Conservation (phyloP, 2,329 filamentous ascomycete species). For the Monosporascus sp. region DNA sequence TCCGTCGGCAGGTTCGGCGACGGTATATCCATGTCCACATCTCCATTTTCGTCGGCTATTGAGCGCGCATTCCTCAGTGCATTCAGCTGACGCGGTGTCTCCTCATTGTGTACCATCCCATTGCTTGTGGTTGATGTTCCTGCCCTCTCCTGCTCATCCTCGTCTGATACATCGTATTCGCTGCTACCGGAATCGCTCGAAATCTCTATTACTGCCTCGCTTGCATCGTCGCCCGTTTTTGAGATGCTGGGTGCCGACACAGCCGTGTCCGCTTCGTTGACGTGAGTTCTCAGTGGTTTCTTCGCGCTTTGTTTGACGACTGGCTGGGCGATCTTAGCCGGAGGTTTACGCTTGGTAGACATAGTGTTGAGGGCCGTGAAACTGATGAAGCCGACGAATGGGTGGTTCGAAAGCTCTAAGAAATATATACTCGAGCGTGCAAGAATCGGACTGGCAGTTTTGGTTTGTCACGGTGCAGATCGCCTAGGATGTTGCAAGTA, state of each 20-base stretch:
- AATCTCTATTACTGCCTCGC: constrained; percentile 47
- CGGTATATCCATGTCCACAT: constrained; percentile 23
- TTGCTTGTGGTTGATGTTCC: constrained; percentile 10
- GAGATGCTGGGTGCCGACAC: constrained; percentile 40
- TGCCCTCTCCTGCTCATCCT: constrained; percentile 29
- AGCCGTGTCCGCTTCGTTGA: constrained; percentile 54
- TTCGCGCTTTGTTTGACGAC: constrained; percentile 49
- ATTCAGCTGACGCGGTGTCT: constrained; percentile 6
- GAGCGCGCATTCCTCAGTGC: constrained; percentile 11
- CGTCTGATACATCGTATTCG: constrained; percentile 39
- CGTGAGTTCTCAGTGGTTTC: constrained; percentile 39
- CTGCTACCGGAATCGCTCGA: constrained; percentile 50
- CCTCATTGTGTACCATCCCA: constrained; percentile 1
- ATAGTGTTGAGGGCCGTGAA: constrained; percentile 27
- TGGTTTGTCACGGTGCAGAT: not conserved
- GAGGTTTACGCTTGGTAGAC: constrained; percentile 57
- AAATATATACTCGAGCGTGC: not conserved
- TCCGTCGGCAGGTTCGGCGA: constrained; percentile 23
- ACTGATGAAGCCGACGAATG: not conserved
- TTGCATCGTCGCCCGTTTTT: constrained; percentile 25
- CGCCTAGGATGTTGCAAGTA: not conserved
- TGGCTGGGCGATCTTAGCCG: constrained; percentile 51
- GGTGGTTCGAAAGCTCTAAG: not conserved
- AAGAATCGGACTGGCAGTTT: not conserved
- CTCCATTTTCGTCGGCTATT: constrained; percentile 19